Evolutionary conservation across 2,329 filamentous ascomycete species (phyloP).

Genomic region (Pseudogymnoascus sp.): DNA sequence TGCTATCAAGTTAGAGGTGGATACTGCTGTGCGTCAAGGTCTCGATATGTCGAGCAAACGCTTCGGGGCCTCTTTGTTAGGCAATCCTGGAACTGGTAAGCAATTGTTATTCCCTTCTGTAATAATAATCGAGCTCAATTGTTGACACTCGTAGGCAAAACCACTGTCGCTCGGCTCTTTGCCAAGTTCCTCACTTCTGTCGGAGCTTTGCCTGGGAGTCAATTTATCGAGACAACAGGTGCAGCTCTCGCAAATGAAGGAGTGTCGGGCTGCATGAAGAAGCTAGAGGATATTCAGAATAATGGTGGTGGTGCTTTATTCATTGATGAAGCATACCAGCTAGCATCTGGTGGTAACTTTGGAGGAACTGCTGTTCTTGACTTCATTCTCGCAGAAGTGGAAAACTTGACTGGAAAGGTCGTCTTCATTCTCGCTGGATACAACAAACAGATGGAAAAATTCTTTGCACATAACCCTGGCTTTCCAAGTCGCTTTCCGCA

Average conservation of each 20-base stretch:
- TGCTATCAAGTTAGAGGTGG: too few relatives aligned
- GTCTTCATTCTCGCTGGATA: neutral
- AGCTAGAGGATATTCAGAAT: neutral
- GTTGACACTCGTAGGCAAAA: slow-evolving; percentile 41
- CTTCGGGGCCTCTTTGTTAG: too few relatives aligned
- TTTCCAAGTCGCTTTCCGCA: neutral
- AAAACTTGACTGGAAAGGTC: neutral
- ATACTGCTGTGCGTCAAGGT: too few relatives aligned
- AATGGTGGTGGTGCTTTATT: neutral
- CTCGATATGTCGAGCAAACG: too few relatives aligned
- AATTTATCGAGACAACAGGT: neutral
- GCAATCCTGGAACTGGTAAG: too few relatives aligned
- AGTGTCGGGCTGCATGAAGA: neutral
- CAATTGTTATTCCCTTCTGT: too few relatives aligned
- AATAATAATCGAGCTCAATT: too few relatives aligned
- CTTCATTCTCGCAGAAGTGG: neutral
- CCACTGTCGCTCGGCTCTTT: slow-evolving; percentile 65
- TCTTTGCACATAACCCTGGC: neutral
- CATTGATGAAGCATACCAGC: neutral
- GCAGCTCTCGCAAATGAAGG: neutral
- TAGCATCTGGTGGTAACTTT: neutral
- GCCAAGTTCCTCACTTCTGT: neutral
- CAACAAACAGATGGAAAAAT: neutral
- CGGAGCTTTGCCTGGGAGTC: neutral
- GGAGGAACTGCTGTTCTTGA: neutral